Conservation (phyloP, 2,329 filamentous ascomycete species). For the Akanthomyces uredinophilus region DNA sequence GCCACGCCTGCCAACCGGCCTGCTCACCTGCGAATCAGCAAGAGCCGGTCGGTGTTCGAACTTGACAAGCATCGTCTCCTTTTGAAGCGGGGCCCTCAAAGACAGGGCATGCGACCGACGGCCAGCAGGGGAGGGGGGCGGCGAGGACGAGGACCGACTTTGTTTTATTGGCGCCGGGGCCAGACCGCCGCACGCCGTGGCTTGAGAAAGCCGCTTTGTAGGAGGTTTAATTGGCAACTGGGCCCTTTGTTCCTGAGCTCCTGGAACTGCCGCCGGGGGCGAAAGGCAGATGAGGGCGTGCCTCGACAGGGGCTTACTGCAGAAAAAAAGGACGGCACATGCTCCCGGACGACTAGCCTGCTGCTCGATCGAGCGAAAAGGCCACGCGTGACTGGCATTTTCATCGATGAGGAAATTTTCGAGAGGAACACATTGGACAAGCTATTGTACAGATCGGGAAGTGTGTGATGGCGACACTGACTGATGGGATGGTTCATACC, state of each 20-base stretch:
- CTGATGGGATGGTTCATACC: neutral
- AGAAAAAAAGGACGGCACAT: neutral
- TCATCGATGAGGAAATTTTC: neutral
- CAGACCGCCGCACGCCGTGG: neutral
- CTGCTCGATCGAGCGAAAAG: neutral
- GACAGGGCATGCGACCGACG: neutral
- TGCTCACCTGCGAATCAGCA: neutral
- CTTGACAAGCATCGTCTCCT: neutral
- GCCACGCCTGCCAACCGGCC: too few species aligned
- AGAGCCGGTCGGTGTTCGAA: neutral
- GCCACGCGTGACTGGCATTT: neutral
- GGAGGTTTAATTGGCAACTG: slow-evolving; percentile 4
- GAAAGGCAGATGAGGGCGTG: neutral
- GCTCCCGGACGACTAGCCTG: neutral
- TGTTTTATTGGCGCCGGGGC: neutral
- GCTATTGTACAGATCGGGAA: neutral
- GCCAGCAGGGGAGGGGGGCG: neutral
- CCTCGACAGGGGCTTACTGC: neutral
- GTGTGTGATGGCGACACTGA: neutral
- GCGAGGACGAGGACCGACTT: neutral
- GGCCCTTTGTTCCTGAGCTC: neutral
- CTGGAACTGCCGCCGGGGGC: neutral
- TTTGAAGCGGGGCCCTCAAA: too few species aligned
- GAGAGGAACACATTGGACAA: neutral
- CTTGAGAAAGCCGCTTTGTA: neutral